Evolutionary conservation across 306 rosid genomes (phyloP).

Genomic region (Pachyrhizus erosus): DNA sequence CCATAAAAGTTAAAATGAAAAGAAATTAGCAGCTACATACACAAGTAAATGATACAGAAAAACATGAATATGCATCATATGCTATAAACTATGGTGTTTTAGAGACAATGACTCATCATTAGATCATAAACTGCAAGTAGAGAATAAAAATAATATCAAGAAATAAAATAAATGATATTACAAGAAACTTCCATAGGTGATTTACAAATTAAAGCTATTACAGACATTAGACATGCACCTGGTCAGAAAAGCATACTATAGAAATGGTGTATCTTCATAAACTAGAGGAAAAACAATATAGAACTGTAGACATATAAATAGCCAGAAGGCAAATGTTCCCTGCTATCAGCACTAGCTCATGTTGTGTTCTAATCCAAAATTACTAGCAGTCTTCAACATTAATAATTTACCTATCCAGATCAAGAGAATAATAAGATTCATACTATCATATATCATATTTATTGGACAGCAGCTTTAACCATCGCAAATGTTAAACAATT

Average conservation of each 20-base stretch:
- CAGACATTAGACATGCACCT: slow-evolving; percentile 4
- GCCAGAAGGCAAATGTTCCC: slow-evolving; percentile 25
- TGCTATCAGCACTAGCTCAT: neutral
- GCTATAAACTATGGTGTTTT: slow-evolving; percentile 24
- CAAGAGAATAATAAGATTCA: slow-evolving; percentile 15
- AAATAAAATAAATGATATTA: slow-evolving; percentile 10
- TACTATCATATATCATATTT: neutral
- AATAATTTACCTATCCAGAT: slow-evolving; percentile 29
- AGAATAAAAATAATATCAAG: slow-evolving; percentile 23
- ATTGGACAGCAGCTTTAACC: neutral
- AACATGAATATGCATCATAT: neutral
- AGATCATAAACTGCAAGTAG: slow-evolving; percentile 28
- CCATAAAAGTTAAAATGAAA: slow-evolving; percentile 35
- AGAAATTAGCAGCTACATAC: slow-evolving; percentile 20
- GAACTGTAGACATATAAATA: slow-evolving; percentile 9
- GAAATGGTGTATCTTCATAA: slow-evolving; percentile 23
- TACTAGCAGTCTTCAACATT: slow-evolving; percentile 1
- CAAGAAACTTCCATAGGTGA: slow-evolving; percentile 2
- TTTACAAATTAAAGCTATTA: neutral
- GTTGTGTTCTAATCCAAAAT: neutral
- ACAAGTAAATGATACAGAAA: slow-evolving; percentile 10
- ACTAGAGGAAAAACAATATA: neutral
- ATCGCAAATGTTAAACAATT: slow-evolving; percentile 6
- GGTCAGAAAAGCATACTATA: slow-evolving; percentile 24
- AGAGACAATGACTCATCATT: slow-evolving; percentile 8